Evolutionary conservation across 129 eudicot species (phyloP), one percentile per base, ranked within the genome.

Genomic region (Lonicera japonica): DNA sequence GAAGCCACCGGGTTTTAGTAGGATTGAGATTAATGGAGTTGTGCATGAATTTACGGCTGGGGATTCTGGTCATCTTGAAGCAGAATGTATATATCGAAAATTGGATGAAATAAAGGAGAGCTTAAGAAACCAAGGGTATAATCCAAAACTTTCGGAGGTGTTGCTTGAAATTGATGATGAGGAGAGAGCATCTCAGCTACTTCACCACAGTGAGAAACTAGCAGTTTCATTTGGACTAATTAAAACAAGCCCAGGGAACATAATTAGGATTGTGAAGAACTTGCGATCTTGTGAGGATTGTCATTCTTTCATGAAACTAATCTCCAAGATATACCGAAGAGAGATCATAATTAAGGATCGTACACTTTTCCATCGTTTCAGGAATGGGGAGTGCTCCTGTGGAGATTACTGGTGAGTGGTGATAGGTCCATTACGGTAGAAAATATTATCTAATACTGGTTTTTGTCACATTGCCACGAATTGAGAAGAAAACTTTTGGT

Each of bases 171-270:
- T 79, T 10, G 84, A 79, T 23, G 74, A 79, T 51, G 84, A 74
- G 48, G 80, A 70, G 65, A 79, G 70, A 75, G 77, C 71, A 1
- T 70, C 58, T 34, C 77, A 74, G 58, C 68, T 79, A 50, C 80
- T 74, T 74, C 80, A 79, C 57, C 84, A 79, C 20, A 80, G 85
- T 34, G 85, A 80, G 69, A 79, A 79, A 39, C 80, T 79, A 40
- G 84, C 84, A 12, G 80, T 74, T 16, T 40, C 71, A 15, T 71
- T 70, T 67, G 81, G 77, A 70, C 65, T 75, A 38, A 66, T 74
- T 46, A 78, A 75, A 61, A 69, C 59, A 5, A 23, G 71, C 63
- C 77, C 81, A 8, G 76, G 71, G 23, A 64, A 79, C 22, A 21
- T 54, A 6, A 71, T 82, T 64, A 71, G 81, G 74, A 56, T 78